These are phyloP conservation scores for Dryadomyces quercivorus DNA, from an alignment of 2,329 filamentous ascomycete genomes.

Conservation along the genomic window DNA sequence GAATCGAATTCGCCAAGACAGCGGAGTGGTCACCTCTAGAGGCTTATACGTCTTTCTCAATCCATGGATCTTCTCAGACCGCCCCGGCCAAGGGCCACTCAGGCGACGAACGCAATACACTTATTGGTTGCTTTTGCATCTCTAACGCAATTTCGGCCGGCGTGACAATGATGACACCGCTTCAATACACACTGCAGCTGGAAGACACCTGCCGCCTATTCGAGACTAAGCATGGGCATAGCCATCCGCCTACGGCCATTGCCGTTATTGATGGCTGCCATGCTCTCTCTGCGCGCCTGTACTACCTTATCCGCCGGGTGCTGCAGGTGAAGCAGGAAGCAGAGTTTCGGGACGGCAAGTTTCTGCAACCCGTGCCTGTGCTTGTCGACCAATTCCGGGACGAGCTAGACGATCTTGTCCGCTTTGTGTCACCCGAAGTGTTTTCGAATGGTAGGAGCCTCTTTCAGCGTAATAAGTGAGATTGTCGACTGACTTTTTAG, in stretches of 20 bases:
- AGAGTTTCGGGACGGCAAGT: conserved; percentile 7
- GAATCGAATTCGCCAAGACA: conserved; percentile 7
- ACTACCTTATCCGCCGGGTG: conserved; percentile 10
- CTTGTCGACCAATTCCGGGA: conserved; percentile 6
- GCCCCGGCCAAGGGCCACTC: conserved; percentile 9
- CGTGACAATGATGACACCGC: conserved; percentile 21
- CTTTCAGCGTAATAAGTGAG: background rate
- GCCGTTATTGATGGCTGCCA: conserved; percentile 5
- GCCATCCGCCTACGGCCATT: background rate
- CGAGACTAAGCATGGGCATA: conserved; percentile 3
- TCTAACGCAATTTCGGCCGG: conserved; percentile 17
- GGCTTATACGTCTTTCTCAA: conserved; percentile 5
- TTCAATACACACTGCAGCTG: conserved; percentile 27
- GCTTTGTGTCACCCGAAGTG: conserved; percentile 2
- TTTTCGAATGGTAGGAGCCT: conserved; percentile 5
- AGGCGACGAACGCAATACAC: conserved; percentile 28
- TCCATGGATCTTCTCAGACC: conserved; percentile 6
- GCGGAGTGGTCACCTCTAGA: conserved; percentile 9
- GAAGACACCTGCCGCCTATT: conserved; percentile 11
- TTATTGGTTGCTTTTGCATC: conserved; percentile 29
- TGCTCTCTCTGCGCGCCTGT: conserved; percentile 11
- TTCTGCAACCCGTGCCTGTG: conserved; percentile 2
- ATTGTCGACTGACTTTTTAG: conserved; percentile 1
- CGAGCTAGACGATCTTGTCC: conserved; percentile 9
- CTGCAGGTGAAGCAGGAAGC: conserved; percentile 9